phyloP scores from a whole-genome alignment of 192 early-diverging fungal genomes.

The Coemansia sp. region DNA sequence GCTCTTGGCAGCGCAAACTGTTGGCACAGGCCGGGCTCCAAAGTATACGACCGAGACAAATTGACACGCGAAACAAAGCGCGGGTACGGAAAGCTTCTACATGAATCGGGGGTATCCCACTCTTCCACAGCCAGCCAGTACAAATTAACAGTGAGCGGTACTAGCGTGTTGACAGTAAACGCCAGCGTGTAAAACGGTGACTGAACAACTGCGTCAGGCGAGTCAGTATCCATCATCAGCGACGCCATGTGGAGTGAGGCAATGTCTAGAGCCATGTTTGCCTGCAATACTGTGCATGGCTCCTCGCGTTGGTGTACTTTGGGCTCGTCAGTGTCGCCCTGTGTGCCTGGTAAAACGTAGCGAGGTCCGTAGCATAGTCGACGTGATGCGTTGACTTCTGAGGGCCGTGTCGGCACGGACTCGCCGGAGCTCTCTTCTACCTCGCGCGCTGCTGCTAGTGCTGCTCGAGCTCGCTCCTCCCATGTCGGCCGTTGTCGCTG shows the following conservation, averaged over 20 bases:
- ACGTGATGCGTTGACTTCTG: conserved; percentile 43
- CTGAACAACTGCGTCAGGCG: conserved; percentile 24
- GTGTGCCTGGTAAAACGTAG: conserved; percentile 39
- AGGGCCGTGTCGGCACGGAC: conserved; percentile 50
- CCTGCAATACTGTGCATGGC: conserved; percentile 39
- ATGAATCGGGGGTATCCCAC: conserved; percentile 29
- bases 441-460: conserved; percentile 48
- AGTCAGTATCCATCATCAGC: conserved; percentile 28
- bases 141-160: conserved; percentile 37
- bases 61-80: conserved; percentile 41
- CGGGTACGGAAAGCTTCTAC: conserved; percentile 20
- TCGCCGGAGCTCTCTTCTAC: conserved; percentile 50
- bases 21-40: conserved; percentile 35
- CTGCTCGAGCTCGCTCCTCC: conserved; percentile 47
- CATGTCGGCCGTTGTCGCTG: conserved; percentile 36
- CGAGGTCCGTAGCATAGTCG: conserved; percentile 50
- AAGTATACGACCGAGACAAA: conserved; percentile 24
- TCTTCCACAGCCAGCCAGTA: conserved; percentile 50
- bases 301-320: conserved; percentile 40
- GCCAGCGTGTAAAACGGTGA: conserved; percentile 40
- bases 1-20: conserved; percentile 32
- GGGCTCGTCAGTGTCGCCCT: conserved; percentile 12
- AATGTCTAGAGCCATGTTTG: conserved; percentile 34
- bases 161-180: conserved; percentile 42
- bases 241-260: conserved; percentile 41